A percentile compares a stretch with the other conserved stretches of the same genome.
Evolutionary conservation across 441 rosid genomes (phyloP).

Genomic region (Mallotus repandus): DNA sequence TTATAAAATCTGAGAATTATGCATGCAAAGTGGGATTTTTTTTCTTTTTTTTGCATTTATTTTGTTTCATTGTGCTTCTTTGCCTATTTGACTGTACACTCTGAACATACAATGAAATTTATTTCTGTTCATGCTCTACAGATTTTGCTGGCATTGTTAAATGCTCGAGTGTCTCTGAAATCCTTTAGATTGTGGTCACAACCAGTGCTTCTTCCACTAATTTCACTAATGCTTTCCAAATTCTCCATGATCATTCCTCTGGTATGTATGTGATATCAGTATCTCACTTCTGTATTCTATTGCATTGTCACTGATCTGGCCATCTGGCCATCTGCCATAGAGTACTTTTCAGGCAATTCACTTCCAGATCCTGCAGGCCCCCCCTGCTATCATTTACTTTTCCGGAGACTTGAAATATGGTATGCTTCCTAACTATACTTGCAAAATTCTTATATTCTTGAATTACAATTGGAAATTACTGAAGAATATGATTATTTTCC

Average conservation of each 20-base stretch:
- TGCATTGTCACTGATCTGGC: conserved; percentile 21
- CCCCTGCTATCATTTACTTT: conserved; percentile 65
- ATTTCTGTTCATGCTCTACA: conserved; percentile 30
- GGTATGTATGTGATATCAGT: conserved; percentile 44
- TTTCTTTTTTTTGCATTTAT: background rate
- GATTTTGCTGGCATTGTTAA: conserved; percentile 75
- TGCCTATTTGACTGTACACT: conserved; percentile 2
- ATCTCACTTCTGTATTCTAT: conserved; percentile 10
- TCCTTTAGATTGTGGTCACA: conserved; percentile 75
- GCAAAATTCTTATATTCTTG: conserved; percentile 11
- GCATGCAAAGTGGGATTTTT: too few species aligned
- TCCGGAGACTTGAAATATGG: conserved; percentile 92
- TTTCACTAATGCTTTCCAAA: conserved; percentile 72
- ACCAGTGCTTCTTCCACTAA: conserved; percentile 60
- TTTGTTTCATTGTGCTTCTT: background rate
- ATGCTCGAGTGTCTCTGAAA: conserved; percentile 72
- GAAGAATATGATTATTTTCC: conserved; percentile 2
- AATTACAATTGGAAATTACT: conserved; percentile 7
- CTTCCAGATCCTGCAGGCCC: conserved; percentile 81
- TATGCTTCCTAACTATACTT: conserved; percentile 28
- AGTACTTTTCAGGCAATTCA: conserved; percentile 74
- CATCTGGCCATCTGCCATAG: conserved; percentile 53
- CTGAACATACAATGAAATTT: conserved; percentile 3
- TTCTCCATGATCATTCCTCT: conserved; percentile 81
- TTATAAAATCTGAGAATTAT: background rate